Conservation (phyloP, 306 rosid species). For the Medicago lupulina region DNA sequence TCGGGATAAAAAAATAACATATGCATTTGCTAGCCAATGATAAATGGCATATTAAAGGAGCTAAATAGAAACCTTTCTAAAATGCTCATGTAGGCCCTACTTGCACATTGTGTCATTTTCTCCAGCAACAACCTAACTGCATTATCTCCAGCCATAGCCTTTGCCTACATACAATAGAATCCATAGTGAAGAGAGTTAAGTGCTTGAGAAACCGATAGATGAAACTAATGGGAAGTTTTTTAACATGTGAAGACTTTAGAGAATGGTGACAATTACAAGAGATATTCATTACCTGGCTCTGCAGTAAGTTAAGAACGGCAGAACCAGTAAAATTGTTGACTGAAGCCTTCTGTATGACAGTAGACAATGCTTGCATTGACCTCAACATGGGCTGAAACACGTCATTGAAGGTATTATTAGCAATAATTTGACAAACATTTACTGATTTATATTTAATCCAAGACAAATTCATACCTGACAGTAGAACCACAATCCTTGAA, state of each 20-base stretch:
- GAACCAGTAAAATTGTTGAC: conserved; percentile 80
- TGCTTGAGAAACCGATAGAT: conserved; percentile 25
- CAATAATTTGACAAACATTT: conserved; percentile 38
- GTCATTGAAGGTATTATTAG: conserved; percentile 37
- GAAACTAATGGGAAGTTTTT: conserved; percentile 13
- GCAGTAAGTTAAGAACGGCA: conserved; percentile 91
- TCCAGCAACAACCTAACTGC: conserved; percentile 90
- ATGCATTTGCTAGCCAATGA: conserved; percentile 32
- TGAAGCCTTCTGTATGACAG: conserved; percentile 83
- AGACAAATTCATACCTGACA: conserved; percentile 75
- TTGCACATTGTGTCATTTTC: conserved; percentile 90
- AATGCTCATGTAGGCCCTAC: conserved; percentile 93
- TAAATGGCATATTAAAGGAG: conserved; percentile 9
- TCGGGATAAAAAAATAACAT: conserved; percentile 12
- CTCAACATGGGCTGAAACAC: conserved; percentile 90
- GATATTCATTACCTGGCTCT: conserved; percentile 75
- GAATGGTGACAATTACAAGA: conserved; percentile 14
- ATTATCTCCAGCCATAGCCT: conserved; percentile 99
- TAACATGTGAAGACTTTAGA: conserved; percentile 12
- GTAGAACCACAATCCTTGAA: conserved; percentile 98
- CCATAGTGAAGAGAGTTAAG: conserved; percentile 31
- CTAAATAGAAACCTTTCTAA: conserved; percentile 70
- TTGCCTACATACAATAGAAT: conserved; percentile 67
- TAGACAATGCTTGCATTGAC: conserved; percentile 82
- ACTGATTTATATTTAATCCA: conserved; percentile 25